Percentiles rank a stretch among this genome's conserved stretches.
Evolutionary conservation across 2,329 filamentous ascomycete species (phyloP).

Genomic region (Claviceps sp.): DNA sequence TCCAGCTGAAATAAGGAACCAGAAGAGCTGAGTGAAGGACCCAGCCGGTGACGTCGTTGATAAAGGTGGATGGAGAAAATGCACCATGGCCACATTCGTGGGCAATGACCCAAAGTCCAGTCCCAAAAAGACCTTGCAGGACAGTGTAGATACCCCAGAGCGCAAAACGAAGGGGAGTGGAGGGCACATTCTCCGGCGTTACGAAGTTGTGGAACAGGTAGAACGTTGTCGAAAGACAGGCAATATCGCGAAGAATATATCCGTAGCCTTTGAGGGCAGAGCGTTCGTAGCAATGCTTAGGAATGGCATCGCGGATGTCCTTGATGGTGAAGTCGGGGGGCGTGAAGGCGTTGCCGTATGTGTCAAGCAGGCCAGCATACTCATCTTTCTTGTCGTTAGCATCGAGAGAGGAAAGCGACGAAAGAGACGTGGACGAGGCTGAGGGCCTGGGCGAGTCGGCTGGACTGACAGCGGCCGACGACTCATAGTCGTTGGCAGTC

Average conservation of each 20-base stretch:
- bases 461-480: constrained; percentile 44
- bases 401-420: constrained; percentile 64
- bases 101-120: constrained; percentile 89
- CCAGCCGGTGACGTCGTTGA: constrained; percentile 92
- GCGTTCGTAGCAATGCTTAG: constrained; percentile 91
- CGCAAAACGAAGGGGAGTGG: constrained; percentile 47
- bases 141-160: constrained; percentile 58
- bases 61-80: constrained; percentile 79
- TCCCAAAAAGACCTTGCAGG: constrained; percentile 83
- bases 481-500: constrained; percentile 36
- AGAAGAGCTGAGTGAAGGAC: constrained; percentile 76
- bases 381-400: constrained; percentile 23
- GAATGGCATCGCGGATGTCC: constrained; percentile 92
- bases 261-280: constrained; percentile 60
- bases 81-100: constrained; percentile 97
- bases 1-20: constrained; percentile 98
- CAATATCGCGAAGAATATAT: constrained; percentile 77
- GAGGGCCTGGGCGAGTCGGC: constrained; percentile 46
- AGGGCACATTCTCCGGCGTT: constrained; percentile 72
- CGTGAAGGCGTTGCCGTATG: constrained; percentile 88
- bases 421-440: constrained; percentile 81
- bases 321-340: constrained; percentile 95
- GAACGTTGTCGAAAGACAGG: constrained; percentile 62
- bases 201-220: constrained; percentile 80
- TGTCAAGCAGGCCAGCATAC: constrained; percentile 66